Evolutionary conservation across 176 grass and related monocot genomes (phyloP), one percentile per base, ranked within the genome.

Genomic region (Hyparrhenia diplandra): DNA sequence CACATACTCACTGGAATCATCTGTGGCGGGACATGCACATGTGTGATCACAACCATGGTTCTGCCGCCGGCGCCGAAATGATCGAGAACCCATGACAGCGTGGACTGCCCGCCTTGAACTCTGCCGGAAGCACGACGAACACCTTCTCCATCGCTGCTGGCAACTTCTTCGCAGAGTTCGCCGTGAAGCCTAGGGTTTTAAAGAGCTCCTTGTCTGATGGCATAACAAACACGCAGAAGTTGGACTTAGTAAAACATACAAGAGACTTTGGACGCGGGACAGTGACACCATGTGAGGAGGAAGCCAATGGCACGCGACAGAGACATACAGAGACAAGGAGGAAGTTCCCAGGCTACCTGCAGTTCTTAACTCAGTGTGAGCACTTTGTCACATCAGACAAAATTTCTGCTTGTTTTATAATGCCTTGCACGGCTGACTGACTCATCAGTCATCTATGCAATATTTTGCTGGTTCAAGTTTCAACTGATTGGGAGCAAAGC

Each of bases 1-100:
- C 58, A 74, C 91, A 42, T 94, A 97, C 94, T 92, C 76, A 92
- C 87, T 62, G 91, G 89, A 67, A 97, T 94, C 85, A 88, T 85
- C 71, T 94, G 85, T n/a, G 85, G 77, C 4, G 87, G 87, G 25
- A 85, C 86, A 27, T 97, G 91, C 41, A 94, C 87, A 59, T 97
- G 94, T 61, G 92, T 54, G 83, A 97, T 71, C 55, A 97, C 81
- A 6, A 97, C 29, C 64, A 63, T 97, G 51, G 58, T n/a, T 25
- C 35, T n/a, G n/a, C 67, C 76, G 31, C 64, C 10, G 77, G 73
- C 29, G 28, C 66, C 45, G 73, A 85, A 73, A 61, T 80, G 30
- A 45, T 51, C 8, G 39, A 97, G 52, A 67, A 78, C 91, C 94
- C 89, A 97, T 12, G 64, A 57, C 9, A 94, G 85, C 35, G 82